Conservation (phyloP, 495 filamentous ascomycete species). For the Terfezia claveryi region DNA sequence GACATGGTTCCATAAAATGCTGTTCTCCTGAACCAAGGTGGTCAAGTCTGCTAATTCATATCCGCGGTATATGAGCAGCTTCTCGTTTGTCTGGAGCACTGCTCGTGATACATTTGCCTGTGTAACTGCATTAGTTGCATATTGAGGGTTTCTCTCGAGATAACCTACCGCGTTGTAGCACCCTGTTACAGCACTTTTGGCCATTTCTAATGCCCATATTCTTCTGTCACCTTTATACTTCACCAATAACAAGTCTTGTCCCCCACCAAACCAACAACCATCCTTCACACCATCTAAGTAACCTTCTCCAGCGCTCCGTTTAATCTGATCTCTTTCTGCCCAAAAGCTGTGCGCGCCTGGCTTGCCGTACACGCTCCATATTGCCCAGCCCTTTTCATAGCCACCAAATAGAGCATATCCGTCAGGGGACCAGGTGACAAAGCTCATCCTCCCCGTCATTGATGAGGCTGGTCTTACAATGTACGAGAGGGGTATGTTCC, state of each 20-base stretch:
- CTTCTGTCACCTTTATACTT: conserved; percentile 39
- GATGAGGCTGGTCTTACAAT: conserved; percentile 45
- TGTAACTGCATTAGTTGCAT: not conserved
- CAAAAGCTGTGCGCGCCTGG: conserved; percentile 59
- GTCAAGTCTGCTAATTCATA: conserved; percentile 78
- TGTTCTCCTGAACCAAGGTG: conserved; percentile 77
- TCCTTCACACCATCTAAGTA: conserved; percentile 58
- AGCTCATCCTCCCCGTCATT: conserved; percentile 43
- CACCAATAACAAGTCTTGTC: conserved; percentile 58
- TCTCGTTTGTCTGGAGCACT: conserved; percentile 66
- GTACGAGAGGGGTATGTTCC: conserved; percentile 83
- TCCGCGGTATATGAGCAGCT: conserved; percentile 75
- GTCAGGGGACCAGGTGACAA: conserved; percentile 76
- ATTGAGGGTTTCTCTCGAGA: no score
- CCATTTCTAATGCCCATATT: conserved; percentile 76
- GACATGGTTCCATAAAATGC: conserved; percentile 66
- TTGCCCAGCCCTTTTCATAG: conserved; percentile 81
- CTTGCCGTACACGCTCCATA: conserved; percentile 94
- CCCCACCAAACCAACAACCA: conserved; percentile 69
- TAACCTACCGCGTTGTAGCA: conserved; percentile 45
- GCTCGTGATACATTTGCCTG: conserved; percentile 63
- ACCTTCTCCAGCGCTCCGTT: conserved; percentile 40
- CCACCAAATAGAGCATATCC: conserved; percentile 92
- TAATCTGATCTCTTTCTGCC: conserved; percentile 31
- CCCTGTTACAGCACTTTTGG: conserved; percentile 69